phyloP scores from a whole-genome alignment of 768 basidiomycete genomes.

The Pisolithus microcarpus region DNA sequence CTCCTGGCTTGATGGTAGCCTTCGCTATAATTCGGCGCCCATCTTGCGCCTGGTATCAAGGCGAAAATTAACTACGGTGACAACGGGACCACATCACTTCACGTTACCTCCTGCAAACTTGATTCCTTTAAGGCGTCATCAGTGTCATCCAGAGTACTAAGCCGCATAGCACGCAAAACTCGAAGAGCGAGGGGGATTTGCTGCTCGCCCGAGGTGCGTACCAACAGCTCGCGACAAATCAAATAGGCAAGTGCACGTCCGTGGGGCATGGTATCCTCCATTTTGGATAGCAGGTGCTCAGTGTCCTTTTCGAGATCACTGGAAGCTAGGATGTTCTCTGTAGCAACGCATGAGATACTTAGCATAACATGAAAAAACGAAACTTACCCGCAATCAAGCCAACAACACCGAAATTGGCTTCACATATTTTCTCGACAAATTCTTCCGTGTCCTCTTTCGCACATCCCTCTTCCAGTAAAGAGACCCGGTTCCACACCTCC shows the following conservation, averaged over 20 bases:
- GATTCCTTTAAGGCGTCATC: constrained; percentile 21
- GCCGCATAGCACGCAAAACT: constrained; percentile 39
- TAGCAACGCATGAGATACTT: constrained; percentile 1
- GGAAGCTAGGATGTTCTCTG: constrained; percentile 62
- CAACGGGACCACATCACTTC: background rate
- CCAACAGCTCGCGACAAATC: constrained; percentile 54
- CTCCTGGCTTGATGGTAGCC: constrained; percentile 54
- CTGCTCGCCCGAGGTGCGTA: constrained; percentile 47
- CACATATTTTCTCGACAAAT: constrained; percentile 38
- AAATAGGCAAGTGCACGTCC: constrained; percentile 54
- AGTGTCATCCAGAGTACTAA: constrained; percentile 39
- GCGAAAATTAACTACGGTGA: constrained; percentile 1
- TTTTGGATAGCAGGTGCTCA: constrained; percentile 42
- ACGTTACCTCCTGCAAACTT: constrained; percentile 25
- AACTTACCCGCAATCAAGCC: constrained; percentile 58
- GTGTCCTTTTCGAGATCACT: constrained; percentile 37
- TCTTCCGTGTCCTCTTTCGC: constrained; percentile 25
- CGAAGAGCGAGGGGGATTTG: constrained; percentile 49
- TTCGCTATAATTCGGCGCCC: constrained; percentile 40
- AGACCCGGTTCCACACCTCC: constrained; percentile 30
- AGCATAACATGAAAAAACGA: background rate
- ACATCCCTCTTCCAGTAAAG: constrained; percentile 18
- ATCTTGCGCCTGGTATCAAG: constrained; percentile 35
- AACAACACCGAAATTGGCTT: constrained; percentile 48
- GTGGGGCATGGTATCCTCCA: constrained; percentile 45